Evolutionary conservation across 768 basidiomycete species (phyloP).

Genomic region (Lentinula detonsa): DNA sequence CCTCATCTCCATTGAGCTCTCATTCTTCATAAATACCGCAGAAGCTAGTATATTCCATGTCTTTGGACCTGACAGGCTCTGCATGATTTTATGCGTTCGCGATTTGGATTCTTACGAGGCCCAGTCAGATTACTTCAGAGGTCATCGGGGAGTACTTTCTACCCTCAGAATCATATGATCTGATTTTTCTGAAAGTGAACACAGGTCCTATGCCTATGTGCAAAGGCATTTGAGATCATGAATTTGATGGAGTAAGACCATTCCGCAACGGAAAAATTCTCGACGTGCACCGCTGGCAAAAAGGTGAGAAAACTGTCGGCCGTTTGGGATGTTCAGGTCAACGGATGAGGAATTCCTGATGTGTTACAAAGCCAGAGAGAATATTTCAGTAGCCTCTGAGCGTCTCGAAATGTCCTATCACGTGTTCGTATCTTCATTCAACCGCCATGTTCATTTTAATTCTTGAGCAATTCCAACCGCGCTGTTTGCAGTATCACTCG

Average conservation of each 20-base stretch:
- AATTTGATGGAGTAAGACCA: slow-evolving; percentile 86
- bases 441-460: too few relatives aligned
- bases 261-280: slow-evolving; percentile 73
- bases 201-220: slow-evolving; percentile 91
- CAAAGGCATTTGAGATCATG: slow-evolving; percentile 97
- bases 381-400: too few relatives aligned
- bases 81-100: slow-evolving; percentile 52
- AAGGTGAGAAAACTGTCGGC: slow-evolving; percentile 80
- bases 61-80: slow-evolving; percentile 82
- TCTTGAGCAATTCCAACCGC: too few relatives aligned
- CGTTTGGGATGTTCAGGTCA: slow-evolving; percentile 92
- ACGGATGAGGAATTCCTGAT: slow-evolving; percentile 90
- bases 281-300: slow-evolving; percentile 68
- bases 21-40: slow-evolving; percentile 76
- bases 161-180: slow-evolving; percentile 83
- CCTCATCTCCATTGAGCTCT: slow-evolving; percentile 66
- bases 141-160: slow-evolving; percentile 93
- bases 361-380: slow-evolving; percentile 49
- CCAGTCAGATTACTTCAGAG: slow-evolving; percentile 91
- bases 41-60: slow-evolving; percentile 94
- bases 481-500: too few relatives aligned
- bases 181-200: slow-evolving; percentile 90
- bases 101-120: slow-evolving; percentile 71
- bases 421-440: too few relatives aligned
- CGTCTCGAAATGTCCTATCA: too few relatives aligned